These are phyloP conservation scores for Aaosphaeria pasadenensis DNA, from an alignment of 2,329 filamentous ascomycete species.

Conservation along the genomic window DNA sequence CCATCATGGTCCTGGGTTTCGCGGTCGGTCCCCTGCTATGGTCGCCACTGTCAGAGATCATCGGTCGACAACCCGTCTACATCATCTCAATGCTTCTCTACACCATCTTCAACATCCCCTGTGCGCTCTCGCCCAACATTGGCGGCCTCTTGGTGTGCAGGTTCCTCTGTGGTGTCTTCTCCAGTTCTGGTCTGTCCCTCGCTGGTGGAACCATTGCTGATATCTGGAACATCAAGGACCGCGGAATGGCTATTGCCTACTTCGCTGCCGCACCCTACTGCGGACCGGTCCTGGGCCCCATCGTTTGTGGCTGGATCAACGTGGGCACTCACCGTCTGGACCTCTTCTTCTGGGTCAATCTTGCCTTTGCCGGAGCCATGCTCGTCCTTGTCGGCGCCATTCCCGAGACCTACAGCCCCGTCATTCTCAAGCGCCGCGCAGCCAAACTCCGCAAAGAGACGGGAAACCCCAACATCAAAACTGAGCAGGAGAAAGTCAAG, in stretches of 20 bases:
- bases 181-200: conserved; percentile 45
- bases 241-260: conserved; percentile 40
- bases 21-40: conserved; percentile 32
- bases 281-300: conserved; percentile 40
- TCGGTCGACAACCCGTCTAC: conserved; percentile 47
- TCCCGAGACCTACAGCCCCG: conserved; percentile 39
- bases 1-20: conserved; percentile 23
- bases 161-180: conserved; percentile 50
- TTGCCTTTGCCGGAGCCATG: conserved; percentile 37
- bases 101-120: conserved; percentile 46
- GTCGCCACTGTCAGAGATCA: conserved; percentile 48
- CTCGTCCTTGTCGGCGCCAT: conserved; percentile 33
- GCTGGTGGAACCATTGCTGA: conserved; percentile 47
- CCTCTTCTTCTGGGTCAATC: conserved; percentile 41
- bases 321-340: conserved; percentile 36
- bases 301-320: conserved; percentile 43
- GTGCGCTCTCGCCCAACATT: conserved; percentile 48
- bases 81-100: conserved; percentile 45
- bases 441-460: conserved; percentile 40
- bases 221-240: conserved; percentile 41
- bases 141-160: conserved; percentile 51
- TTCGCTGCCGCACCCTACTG: conserved; percentile 40
- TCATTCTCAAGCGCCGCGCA: conserved; percentile 43
- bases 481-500: conserved; percentile 34
- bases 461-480: conserved; percentile 39